These are phyloP conservation scores for Pisolithus sp. DNA, from an alignment of 768 basidiomycete genomes.

Conservation along the genomic window DNA sequence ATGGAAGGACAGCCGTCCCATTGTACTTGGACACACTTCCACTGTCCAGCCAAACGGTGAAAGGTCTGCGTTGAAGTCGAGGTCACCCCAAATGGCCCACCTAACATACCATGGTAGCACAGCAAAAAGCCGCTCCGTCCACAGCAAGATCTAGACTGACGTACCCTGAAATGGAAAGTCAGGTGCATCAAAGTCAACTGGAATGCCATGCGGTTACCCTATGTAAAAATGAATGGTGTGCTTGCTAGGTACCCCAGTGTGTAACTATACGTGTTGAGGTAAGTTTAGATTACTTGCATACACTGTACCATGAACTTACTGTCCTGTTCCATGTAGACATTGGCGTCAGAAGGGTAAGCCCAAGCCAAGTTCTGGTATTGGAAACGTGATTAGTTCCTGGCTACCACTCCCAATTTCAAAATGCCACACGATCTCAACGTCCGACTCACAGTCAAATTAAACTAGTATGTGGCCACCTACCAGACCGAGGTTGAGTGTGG, in stretches of 20 bases:
- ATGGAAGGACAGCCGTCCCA: slow-evolving; percentile 5
- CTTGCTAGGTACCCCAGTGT: slow-evolving; percentile 26
- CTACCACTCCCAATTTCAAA: slow-evolving; percentile 17
- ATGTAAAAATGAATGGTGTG: slow-evolving; percentile 34
- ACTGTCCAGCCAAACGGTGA: slow-evolving; percentile 33
- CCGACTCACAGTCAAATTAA: too few species aligned
- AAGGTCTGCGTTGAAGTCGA: slow-evolving; percentile 29
- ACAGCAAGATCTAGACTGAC: slow-evolving; percentile 1
- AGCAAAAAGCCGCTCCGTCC: not conserved
- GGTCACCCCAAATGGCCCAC: slow-evolving; percentile 39
- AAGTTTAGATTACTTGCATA: too few species aligned
- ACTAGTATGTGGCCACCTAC: too few species aligned
- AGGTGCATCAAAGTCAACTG: not conserved
- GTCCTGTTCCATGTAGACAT: slow-evolving; percentile 37
- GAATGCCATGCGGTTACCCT: slow-evolving; percentile 12
- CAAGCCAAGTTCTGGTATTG: slow-evolving; percentile 31
- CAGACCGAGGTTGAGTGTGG: slow-evolving; percentile 39
- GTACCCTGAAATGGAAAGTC: slow-evolving; percentile 16
- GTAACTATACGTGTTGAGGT: slow-evolving; percentile 17
- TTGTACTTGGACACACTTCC: slow-evolving; percentile 9
- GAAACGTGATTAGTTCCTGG: slow-evolving; percentile 23
- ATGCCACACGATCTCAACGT: slow-evolving; percentile 21
- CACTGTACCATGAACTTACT: slow-evolving; percentile 18
- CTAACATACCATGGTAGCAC: slow-evolving; percentile 13
- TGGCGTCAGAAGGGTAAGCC: slow-evolving; percentile 26